Base-by-base conservation (phyloP, 306 rosid genomes). In the Rosa persica region DNA sequence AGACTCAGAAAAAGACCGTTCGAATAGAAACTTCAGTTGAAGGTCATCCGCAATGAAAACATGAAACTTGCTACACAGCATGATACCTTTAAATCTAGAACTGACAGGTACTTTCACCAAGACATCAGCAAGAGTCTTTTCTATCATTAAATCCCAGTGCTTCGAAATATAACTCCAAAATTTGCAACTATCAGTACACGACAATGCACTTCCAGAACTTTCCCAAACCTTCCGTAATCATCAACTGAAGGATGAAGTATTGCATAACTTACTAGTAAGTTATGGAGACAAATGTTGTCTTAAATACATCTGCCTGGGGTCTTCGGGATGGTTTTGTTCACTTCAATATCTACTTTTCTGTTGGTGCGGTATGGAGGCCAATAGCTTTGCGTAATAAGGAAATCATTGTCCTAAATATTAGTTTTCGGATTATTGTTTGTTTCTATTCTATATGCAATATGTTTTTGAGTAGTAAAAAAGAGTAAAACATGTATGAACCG, bases 171-270 rank as follows among this genome's bases (percentile, higher is more conserved):
- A 87, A 8, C 8, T 67, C 96, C 98, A 93, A 75, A 93, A 93
- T 79, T 80, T 93, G 38, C 67, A 84, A 72, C 96, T 91, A 25
- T 83, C 74, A 20, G 76, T 88, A 70, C 48, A 27, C 3, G 91
- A 82, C 80, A 91, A 9, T 38, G n/a, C 43, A 19, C 76, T 74
- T n/a, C 20, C 70, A 42, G 87, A 85, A 72, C 72, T 81, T 86
- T 86, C 94, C 96, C 96, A 93, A 4, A 46, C 76, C 81, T 85
- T 85, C 98, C 98, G 80, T 89, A 93, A 73, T 91, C 94, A 17
- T 86, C 90, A 25, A 83, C 51, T 9, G 81, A 81, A 39, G 96
- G 97, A 73, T 39, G 52, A 30, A n/a, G n/a, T n/a, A n/a, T n/a
- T n/a, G n/a, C n/a, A n/a, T n/a, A n/a, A n/a, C n/a, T n/a, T n/a